Conservation (phyloP, 257 asterid genomes). For the Lycium ferocissimum region DNA sequence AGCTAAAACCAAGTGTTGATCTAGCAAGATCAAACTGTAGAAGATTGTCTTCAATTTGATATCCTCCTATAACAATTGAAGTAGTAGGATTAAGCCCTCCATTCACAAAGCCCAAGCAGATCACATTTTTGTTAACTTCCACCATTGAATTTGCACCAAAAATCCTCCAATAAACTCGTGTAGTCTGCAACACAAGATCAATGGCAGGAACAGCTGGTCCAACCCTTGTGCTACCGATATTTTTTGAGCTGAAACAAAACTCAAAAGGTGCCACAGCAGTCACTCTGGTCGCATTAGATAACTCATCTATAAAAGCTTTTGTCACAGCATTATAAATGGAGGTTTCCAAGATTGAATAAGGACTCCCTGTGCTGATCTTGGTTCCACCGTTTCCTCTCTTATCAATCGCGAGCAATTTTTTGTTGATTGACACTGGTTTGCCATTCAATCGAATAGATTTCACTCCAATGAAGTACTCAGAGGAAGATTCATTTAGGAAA, state of each 20-base stretch:
- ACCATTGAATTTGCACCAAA: constrained; percentile 66
- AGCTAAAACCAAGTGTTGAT: constrained; percentile 50
- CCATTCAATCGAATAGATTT: constrained; percentile 43
- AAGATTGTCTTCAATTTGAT: constrained; percentile 60
- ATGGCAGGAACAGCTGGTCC: constrained; percentile 60
- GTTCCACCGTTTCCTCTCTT: constrained; percentile 52
- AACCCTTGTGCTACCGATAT: constrained; percentile 50
- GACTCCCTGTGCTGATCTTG: constrained; percentile 57
- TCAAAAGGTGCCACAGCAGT: constrained; percentile 45
- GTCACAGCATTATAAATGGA: constrained; percentile 49
- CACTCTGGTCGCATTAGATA: constrained; percentile 46
- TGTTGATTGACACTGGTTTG: constrained; percentile 37
- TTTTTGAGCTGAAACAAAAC: constrained; percentile 47
- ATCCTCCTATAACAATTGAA: constrained; percentile 52
- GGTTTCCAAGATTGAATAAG: constrained; percentile 49
- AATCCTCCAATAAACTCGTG: constrained; percentile 52
- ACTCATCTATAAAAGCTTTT: constrained; percentile 39
- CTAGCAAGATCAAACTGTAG: constrained; percentile 56
- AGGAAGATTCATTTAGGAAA: constrained; percentile 28
- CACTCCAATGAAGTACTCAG: constrained; percentile 58
- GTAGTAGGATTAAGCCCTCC: constrained; percentile 38
- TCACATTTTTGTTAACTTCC: constrained; percentile 33
- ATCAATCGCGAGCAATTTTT: constrained; percentile 38
- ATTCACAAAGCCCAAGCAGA: constrained; percentile 41
- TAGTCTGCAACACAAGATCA: constrained; percentile 44